Conservation (phyloP, 2,329 filamentous ascomycete species). For the Epichloe baconii region DNA sequence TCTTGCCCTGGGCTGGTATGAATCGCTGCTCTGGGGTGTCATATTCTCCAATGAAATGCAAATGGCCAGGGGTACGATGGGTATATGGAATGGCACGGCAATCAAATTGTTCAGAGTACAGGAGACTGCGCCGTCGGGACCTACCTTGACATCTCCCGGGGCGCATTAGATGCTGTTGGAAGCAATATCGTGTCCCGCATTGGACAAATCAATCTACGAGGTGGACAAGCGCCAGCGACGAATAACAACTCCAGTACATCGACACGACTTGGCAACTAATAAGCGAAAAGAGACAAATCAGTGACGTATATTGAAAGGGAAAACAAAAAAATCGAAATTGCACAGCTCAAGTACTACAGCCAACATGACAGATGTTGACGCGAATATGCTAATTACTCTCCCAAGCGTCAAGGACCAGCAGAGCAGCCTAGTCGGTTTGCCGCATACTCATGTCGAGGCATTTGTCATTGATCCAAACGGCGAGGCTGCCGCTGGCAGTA, state of each 20-base stretch:
- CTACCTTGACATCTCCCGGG: slow-evolving; percentile 69
- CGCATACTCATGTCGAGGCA: not conserved
- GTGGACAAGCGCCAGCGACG: slow-evolving; percentile 17
- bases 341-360: not conserved
- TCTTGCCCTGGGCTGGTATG: slow-evolving; percentile 86
- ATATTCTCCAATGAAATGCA: slow-evolving; percentile 87
- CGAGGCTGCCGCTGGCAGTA: not conserved
- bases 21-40: slow-evolving; percentile 86
- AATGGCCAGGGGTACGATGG: slow-evolving; percentile 71
- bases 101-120: slow-evolving; percentile 86
- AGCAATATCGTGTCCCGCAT: slow-evolving; percentile 81
- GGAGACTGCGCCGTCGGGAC: slow-evolving; percentile 66
- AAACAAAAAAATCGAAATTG: not conserved
- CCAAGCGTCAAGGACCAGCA: not conserved
- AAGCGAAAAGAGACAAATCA: not conserved
- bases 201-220: slow-evolving; percentile 62
- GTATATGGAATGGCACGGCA: slow-evolving; percentile 84
- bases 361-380: not conserved
- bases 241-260: slow-evolving; percentile 9
- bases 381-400: not conserved
- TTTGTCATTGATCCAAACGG: no score
- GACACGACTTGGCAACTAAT: slow-evolving; percentile 4
- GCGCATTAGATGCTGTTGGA: slow-evolving; percentile 85
- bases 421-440: not conserved
- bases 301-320: not conserved